Evolutionary conservation across 371 early-diverging fungal genomes (phyloP).

Genomic region (Haplosporangium sp.): DNA sequence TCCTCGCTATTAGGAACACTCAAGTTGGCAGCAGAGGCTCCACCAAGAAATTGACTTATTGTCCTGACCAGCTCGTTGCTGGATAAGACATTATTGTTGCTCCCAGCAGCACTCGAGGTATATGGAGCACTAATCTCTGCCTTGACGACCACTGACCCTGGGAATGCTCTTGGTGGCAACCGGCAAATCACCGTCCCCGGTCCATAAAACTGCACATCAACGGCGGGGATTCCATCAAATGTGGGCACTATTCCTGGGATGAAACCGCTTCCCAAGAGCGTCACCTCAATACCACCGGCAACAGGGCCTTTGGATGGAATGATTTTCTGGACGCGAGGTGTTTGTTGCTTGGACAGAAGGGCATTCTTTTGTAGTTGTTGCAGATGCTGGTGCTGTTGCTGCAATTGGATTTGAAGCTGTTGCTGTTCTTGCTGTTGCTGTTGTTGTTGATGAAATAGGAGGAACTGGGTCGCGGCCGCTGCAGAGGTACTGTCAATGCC

Average conservation of each 20-base stretch:
- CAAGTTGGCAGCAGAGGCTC: constrained; percentile 16
- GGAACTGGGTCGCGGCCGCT: constrained; percentile 25
- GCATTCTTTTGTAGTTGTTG: constrained; percentile 29
- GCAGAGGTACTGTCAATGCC: constrained; percentile 8
- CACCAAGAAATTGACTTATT: constrained; percentile 40
- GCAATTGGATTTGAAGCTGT: not conserved
- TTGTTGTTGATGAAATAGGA: constrained; percentile 25
- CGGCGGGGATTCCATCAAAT: constrained; percentile 80
- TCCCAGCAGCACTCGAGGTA: constrained; percentile 70
- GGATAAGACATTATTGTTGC: constrained; percentile 58
- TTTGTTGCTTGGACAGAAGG: constrained; percentile 16
- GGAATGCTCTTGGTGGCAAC: constrained; percentile 76
- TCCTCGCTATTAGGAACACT: constrained; percentile 58
- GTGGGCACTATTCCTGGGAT: constrained; percentile 74
- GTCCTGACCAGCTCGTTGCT: constrained; percentile 26
- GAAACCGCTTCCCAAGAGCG: constrained; percentile 81
- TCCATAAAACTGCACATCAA: constrained; percentile 73
- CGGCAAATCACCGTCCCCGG: constrained; percentile 80
- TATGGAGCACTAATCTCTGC: constrained; percentile 54
- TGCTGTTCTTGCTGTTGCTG: constrained; percentile 15
- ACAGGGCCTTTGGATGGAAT: constrained; percentile 82
- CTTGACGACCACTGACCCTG: constrained; percentile 79
- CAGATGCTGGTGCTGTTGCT: constrained; percentile 64
- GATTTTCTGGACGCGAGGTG: constrained; percentile 63
- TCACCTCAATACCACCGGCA: constrained; percentile 82